Conservation (phyloP, 495 filamentous ascomycete species). For the Tuber borchii region DNA sequence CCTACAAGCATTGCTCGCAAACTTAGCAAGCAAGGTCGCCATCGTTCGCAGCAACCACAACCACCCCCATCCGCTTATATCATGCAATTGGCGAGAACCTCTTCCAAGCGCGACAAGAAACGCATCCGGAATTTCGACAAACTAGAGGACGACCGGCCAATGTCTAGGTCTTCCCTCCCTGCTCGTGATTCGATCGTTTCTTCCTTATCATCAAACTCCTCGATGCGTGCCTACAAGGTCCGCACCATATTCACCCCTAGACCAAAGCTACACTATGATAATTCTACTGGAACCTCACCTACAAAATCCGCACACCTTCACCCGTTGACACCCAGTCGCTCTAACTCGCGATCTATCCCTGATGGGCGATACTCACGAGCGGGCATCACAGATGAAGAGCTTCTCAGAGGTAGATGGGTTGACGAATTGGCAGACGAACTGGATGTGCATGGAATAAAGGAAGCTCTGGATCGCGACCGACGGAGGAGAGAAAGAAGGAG, state of each 20-base stretch:
- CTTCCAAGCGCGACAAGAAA: constrained; percentile 33
- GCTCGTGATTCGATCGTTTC: constrained; percentile 36
- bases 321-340: constrained; percentile 26
- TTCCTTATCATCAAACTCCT: constrained; percentile 35
- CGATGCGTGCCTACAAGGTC: constrained; percentile 39
- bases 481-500: constrained; percentile 36
- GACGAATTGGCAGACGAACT: constrained; percentile 38
- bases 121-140: constrained; percentile 34
- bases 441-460: constrained; percentile 37
- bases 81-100: constrained; percentile 31
- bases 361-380: constrained; percentile 25
- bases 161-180: constrained; percentile 34
- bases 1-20: constrained; percentile 32
- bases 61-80: constrained; percentile 38
- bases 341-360: constrained; percentile 28
- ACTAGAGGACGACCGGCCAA: constrained; percentile 34
- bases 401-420: constrained; percentile 19
- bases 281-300: constrained; percentile 20
- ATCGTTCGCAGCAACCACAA: constrained; percentile 20
- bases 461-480: constrained; percentile 41
- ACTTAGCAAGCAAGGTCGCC: constrained; percentile 36
- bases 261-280: constrained; percentile 38
- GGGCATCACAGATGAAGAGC: constrained; percentile 17
- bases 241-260: constrained; percentile 36
- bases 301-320: constrained; percentile 11